These are phyloP conservation scores for Colletotrichum abscissum DNA, from an alignment of 2,329 filamentous ascomycete genomes.

Conservation along the genomic window DNA sequence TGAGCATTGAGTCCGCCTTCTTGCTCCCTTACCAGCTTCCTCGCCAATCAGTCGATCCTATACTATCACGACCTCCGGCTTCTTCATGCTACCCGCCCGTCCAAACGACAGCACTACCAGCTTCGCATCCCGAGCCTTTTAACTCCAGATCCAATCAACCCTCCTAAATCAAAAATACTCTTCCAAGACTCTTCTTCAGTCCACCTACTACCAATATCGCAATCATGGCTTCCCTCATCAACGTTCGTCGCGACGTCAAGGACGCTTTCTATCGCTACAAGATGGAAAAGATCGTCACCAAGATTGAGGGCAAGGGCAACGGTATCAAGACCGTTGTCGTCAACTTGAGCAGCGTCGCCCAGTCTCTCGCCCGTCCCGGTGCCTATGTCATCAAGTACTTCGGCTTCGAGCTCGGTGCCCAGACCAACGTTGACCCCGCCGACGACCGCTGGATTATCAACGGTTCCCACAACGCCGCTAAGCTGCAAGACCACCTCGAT, in stretches of 20 bases:
- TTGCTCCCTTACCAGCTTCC: constrained; percentile 43
- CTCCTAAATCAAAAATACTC: constrained; percentile 17
- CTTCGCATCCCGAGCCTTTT: constrained; percentile 38
- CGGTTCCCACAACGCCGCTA: constrained; percentile 92
- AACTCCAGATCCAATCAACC: constrained; percentile 9
- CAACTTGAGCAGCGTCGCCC: constrained; percentile 93
- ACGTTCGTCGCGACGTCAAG: constrained; percentile 97
- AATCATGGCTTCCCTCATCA: constrained; percentile 92
- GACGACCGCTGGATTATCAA: constrained; percentile 99
- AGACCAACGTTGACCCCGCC: constrained; percentile 96
- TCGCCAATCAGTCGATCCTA: constrained; percentile 12
- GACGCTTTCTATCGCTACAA: constrained; percentile 99
- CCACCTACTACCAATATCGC: constrained; percentile 51
- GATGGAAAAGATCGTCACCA: constrained; percentile 98
- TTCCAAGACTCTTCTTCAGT: constrained; percentile 15
- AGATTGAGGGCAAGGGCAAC: constrained; percentile 99
- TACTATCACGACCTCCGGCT: constrained; percentile 6
- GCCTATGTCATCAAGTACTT: constrained; percentile 99
- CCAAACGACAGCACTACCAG: constrained; percentile 37
- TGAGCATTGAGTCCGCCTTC: constrained; percentile 63
- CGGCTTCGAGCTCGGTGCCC: constrained; percentile 97
- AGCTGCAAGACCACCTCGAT: constrained; percentile 98
- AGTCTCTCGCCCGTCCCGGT: constrained; percentile 91
- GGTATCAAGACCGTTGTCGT: constrained; percentile 99
- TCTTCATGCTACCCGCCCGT: constrained; percentile 32